Evolutionary conservation across 305 asterid genomes (phyloP).

Genomic region (Plantago lanceolata): DNA sequence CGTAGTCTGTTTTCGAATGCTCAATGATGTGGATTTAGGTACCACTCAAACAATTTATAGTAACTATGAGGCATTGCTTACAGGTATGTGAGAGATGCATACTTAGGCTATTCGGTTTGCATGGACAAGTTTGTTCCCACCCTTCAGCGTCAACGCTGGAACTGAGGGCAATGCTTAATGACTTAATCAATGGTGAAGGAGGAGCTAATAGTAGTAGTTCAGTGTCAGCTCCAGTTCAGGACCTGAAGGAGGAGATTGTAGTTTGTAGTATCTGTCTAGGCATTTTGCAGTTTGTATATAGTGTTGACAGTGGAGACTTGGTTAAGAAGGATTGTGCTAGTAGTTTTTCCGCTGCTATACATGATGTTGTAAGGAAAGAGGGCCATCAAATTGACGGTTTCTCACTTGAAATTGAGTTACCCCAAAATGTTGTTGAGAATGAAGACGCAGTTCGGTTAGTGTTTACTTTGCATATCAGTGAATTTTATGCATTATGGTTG

Average conservation of each 20-base stretch:
- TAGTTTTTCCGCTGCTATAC: constrained; percentile 47
- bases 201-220: constrained; percentile 29
- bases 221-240: constrained; percentile 27
- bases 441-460: constrained; percentile 66
- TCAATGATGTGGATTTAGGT: too few species aligned
- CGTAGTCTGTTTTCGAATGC: background rate
- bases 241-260: constrained; percentile 28
- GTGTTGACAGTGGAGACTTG: constrained; percentile 35
- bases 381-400: constrained; percentile 49
- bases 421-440: constrained; percentile 54
- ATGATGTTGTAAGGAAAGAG: constrained; percentile 49
- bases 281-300: constrained; percentile 58
- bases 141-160: constrained; percentile 36
- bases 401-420: constrained; percentile 69
- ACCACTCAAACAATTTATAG: background rate
- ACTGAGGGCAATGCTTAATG: constrained; percentile 38
- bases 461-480: constrained; percentile 14
- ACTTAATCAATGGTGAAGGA: constrained; percentile 34
- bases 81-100: constrained; percentile 71
- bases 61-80: background rate
- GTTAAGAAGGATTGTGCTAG: constrained; percentile 44
- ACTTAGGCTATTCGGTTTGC: constrained; percentile 47
- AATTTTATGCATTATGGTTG: background rate
- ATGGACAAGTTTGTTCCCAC: constrained; percentile 37
- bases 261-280: constrained; percentile 71